Evolutionary conservation across 805 yeast genomes (phyloP).

Genomic region (Kurtzmaniella fragi): DNA sequence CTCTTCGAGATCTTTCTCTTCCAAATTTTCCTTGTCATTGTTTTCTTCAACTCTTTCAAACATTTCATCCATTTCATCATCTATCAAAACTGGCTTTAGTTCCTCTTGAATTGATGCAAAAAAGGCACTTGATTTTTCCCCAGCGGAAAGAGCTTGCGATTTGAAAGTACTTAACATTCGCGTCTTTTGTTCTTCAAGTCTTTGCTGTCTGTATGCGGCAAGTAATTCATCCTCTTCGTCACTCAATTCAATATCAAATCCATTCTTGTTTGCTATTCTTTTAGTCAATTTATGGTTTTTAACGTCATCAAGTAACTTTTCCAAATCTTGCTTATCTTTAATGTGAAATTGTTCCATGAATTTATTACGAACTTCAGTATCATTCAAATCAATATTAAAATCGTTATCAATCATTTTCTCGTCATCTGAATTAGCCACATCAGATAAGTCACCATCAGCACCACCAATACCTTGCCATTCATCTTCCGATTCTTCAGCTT

Average conservation of each 20-base stretch:
- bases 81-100: slow-evolving; percentile 18
- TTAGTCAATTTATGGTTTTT: slow-evolving; percentile 68
- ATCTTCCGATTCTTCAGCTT: slow-evolving; percentile 86
- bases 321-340: slow-evolving; percentile 59
- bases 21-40: slow-evolving; percentile 17
- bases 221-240: slow-evolving; percentile 69
- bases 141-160: slow-evolving; percentile 39
- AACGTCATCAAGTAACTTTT: slow-evolving; percentile 63
- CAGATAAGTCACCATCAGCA: slow-evolving; percentile 53
- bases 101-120: slow-evolving; percentile 59
- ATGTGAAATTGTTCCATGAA: slow-evolving; percentile 57
- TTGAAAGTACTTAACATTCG: slow-evolving; percentile 44
- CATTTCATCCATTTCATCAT: slow-evolving; percentile 17
- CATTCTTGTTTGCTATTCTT: slow-evolving; percentile 46
- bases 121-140: slow-evolving; percentile 60
- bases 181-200: slow-evolving; percentile 42
- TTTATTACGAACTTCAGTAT: slow-evolving; percentile 53
- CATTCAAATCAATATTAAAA: slow-evolving; percentile 50
- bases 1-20: slow-evolving; percentile 12
- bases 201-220: slow-evolving; percentile 40
- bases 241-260: slow-evolving; percentile 59
- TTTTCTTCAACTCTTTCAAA: slow-evolving; percentile 16
- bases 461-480: slow-evolving; percentile 86
- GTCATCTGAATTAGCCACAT: slow-evolving; percentile 63
- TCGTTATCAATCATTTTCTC: slow-evolving; percentile 75